Evolutionary conservation across 2,329 filamentous ascomycete species (phyloP).

Genomic region (Fusarium bactridioides): DNA sequence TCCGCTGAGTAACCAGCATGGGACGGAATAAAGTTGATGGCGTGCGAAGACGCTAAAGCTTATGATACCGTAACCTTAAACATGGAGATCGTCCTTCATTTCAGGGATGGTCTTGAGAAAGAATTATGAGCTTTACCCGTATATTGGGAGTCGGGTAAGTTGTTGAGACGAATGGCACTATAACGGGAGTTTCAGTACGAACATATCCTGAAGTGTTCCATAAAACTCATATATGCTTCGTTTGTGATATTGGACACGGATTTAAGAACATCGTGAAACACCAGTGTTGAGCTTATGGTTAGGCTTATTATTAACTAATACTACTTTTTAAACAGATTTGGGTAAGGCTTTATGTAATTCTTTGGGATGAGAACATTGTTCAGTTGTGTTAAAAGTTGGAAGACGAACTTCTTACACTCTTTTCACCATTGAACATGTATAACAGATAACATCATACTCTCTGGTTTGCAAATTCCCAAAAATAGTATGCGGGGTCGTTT

Average conservation of each 20-base stretch:
- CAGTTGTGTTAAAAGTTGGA: no score
- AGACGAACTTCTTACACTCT: not conserved
- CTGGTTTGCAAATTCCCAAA: not conserved
- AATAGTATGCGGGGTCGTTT: not conserved
- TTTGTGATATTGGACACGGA: not conserved
- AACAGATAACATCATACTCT: not conserved
- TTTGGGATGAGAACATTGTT: not conserved
- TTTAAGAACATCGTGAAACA: not conserved
- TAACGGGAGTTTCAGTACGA: not conserved
- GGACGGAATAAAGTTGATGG: not conserved
- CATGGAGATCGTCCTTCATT: not conserved
- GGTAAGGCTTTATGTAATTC: not conserved
- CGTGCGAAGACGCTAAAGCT: not conserved
- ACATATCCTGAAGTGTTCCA: not conserved
- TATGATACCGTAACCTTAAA: not conserved
- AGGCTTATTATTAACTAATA: not conserved
- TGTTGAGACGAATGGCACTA: not conserved
- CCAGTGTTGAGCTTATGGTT: not conserved
- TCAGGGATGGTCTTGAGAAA: not conserved
- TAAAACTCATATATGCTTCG: not conserved
- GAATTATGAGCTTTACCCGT: not conserved
- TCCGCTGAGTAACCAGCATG: not conserved
- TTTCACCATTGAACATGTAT: not conserved
- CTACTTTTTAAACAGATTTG: not conserved
- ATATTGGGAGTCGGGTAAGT: not conserved